phyloP scores from a whole-genome alignment of 345 rosid genomes.

The Triadica sebifera region DNA sequence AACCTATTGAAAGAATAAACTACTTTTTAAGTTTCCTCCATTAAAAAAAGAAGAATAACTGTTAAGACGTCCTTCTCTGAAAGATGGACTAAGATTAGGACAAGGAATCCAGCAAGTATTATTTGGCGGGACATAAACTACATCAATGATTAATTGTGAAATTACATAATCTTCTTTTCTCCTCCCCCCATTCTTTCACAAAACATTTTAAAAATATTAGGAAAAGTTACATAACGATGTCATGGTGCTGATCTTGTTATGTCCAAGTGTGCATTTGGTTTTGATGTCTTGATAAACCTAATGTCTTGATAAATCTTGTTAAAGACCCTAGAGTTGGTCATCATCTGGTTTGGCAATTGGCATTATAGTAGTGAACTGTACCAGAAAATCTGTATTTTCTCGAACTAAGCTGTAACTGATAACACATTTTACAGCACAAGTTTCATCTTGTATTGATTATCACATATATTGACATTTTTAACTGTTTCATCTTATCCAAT shows the following conservation, averaged over 20 bases:
- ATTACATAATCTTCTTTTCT: neutral
- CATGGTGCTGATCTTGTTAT: neutral
- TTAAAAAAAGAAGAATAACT: neutral
- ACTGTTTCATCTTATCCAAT: slow-evolving; percentile 19
- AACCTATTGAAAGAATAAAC: neutral
- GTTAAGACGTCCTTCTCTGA: no score
- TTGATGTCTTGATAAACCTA: no score
- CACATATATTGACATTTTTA: slow-evolving; percentile 9
- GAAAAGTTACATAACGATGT: neutral
- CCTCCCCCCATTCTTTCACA: no score
- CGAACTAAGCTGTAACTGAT: neutral
- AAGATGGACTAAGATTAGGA: neutral
- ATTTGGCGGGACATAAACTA: neutral
- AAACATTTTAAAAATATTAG: neutral
- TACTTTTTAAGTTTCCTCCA: neutral
- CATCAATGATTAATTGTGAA: neutral
- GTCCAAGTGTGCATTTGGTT: no score
- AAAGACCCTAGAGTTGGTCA: no score
- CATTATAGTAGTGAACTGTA: neutral
- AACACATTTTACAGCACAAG: neutral
- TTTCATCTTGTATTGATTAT: neutral
- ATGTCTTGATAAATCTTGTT: no score
- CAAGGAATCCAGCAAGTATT: neutral
- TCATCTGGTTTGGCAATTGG: neutral
- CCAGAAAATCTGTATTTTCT: neutral